Conservation (phyloP, 1,284 basidiomycete species). For the Grifola frondosa region DNA sequence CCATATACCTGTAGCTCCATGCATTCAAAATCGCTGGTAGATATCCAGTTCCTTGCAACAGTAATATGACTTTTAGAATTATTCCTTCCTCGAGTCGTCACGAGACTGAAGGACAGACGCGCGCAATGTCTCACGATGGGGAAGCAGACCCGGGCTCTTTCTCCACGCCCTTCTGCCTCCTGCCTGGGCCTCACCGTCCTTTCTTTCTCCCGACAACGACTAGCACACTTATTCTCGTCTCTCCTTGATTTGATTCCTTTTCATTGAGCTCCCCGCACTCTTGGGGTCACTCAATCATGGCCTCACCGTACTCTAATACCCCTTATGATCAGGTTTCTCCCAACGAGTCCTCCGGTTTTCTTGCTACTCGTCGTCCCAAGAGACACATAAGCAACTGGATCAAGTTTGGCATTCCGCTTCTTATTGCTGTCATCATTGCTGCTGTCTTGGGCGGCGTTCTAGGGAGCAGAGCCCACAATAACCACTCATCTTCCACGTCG, state of each 20-base stretch:
- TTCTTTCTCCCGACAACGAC: not conserved
- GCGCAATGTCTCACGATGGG: no score
- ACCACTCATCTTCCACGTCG: slow-evolving; percentile 31
- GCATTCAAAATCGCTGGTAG: no score
- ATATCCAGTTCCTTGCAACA: no score
- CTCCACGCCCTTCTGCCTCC: not conserved
- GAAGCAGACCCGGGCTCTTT: not conserved
- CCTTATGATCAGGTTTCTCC: slow-evolving; percentile 43
- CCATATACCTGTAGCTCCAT: no score
- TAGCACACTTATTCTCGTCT: slow-evolving; percentile 10
- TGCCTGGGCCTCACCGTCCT: slow-evolving; percentile 1
- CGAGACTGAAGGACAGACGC: no score
- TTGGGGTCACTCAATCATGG: no score
- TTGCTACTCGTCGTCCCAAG: slow-evolving; percentile 47
- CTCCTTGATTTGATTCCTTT: slow-evolving; percentile 12
- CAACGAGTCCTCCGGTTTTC: slow-evolving; percentile 62
- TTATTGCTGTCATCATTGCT: slow-evolving; percentile 66
- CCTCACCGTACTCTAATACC: slow-evolving; percentile 5
- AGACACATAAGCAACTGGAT: slow-evolving; percentile 53
- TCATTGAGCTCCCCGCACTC: slow-evolving; percentile 4
- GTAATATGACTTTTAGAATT: slow-evolving; percentile 10
- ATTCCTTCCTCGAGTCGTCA: no score
- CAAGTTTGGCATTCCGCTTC: slow-evolving; percentile 63
- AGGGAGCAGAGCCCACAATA: slow-evolving; percentile 56
- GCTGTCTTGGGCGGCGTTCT: slow-evolving; percentile 82